Evolutionary conservation across 225 moss, liverwort and hornwort species (phyloP), one percentile per base, ranked within the genome.

Genomic region (Pseudoscleropodium purum): DNA sequence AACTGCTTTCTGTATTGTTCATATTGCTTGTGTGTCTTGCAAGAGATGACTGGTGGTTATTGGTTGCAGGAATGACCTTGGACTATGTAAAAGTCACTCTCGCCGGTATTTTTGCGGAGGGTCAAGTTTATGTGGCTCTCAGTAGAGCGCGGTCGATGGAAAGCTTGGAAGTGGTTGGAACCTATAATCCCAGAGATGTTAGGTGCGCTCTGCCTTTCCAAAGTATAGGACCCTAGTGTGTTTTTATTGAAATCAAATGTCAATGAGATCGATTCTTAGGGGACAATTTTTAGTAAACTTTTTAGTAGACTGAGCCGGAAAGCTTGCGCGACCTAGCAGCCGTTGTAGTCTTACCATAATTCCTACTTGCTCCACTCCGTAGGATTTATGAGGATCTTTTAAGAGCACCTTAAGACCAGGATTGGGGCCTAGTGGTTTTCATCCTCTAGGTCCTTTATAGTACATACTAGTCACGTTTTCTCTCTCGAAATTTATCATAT

Each of bases 111-210:
- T 97, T 97, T 90, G 95, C 94, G 9, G 93, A 95, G 36, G 97
- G 96, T n/a, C 97, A 97, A 95, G 92, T 93, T 34, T 97, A 97
- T 91, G 97, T 97, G 82, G 97, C 97, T 12, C 96, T 97, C 26
- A 97, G 96, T 89, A 93, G 97, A 89, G 97, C 93, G 83, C 96
- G 94, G 77, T 96, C 96, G 11, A 94, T 97, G 96, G 95, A 93
- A 47, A 91, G 95, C 79, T 91, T 97, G 84, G 94, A 97, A 94
- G 89, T 96, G 60, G 62, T 95, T 13, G 93, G 94, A 89, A 92
- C 77, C 47, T 91, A 78, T 85, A 91, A 92, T 79, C 80, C 64
- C 63, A 89, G 89, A 41, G 82, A 94, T 62, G 89, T 97, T 34
- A 90, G 90, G 92, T 92, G 83, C 88, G 76, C 75, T n/a, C 76